Conservation (phyloP, 805 yeast genomes). For the Komagataella populi region DNA sequence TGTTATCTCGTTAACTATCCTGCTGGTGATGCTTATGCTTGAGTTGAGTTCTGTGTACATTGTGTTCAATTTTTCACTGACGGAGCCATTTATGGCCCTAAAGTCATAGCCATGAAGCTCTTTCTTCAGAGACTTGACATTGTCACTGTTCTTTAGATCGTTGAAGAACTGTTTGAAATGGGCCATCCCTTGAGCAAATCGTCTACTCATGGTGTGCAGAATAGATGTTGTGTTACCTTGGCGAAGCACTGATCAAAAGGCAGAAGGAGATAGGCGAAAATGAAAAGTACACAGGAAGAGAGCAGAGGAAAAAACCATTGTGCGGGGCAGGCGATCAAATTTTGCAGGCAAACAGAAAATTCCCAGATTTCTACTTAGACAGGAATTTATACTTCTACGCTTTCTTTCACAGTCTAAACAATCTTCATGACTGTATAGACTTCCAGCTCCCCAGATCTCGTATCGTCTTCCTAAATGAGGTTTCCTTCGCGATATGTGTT, state of each 20-base stretch:
- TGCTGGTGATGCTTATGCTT: constrained; percentile 44
- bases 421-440: neutral
- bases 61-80: constrained; percentile 28
- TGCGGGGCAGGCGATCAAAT: no score
- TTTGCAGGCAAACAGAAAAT: no score
- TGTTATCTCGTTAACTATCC: constrained; percentile 76
- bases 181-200: neutral
- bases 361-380: neutral
- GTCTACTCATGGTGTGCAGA: neutral
- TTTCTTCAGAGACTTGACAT: constrained; percentile 16
- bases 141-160: constrained; percentile 17
- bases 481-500: neutral
- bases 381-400: neutral
- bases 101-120: constrained; percentile 16
- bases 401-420: neutral
- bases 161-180: constrained; percentile 8
- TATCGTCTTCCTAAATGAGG: neutral
- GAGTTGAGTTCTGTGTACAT: constrained; percentile 43
- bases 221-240: neutral
- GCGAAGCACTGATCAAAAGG: neutral
- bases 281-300: neutral
- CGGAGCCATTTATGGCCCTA: constrained; percentile 6
- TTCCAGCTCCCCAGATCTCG: neutral
- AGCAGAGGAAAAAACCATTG: neutral
- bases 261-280: neutral